phyloP scores from a whole-genome alignment of 352 stramenopile genomes.

The Phytophthora chlamydospora region DNA sequence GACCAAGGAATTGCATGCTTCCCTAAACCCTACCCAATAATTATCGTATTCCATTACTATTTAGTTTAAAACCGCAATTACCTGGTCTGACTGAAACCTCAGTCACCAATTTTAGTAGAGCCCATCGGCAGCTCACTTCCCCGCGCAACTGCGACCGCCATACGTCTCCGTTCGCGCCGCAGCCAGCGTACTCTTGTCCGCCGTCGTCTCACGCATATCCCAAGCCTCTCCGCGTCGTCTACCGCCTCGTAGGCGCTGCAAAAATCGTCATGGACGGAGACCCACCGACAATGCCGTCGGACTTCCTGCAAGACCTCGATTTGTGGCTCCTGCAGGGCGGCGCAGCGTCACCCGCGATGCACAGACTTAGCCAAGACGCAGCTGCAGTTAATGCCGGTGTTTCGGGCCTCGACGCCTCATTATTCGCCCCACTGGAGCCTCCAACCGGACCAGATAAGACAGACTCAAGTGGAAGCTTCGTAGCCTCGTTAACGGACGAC shows the following conservation, averaged over 20 bases:
- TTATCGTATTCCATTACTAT: no score
- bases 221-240: neutral
- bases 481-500: conserved; percentile 13
- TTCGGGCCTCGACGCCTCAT: conserved; percentile 6
- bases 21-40: no score
- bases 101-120: no score
- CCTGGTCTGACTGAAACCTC: no score
- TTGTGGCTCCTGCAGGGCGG: conserved; percentile 28
- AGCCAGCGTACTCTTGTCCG: conserved; percentile 3
- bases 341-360: neutral
- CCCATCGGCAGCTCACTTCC: neutral
- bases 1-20: no score
- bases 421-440: conserved; percentile 23
- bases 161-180: neutral
- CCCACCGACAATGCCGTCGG: conserved; percentile 14
- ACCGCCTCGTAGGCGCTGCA: neutral
- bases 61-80: no score
- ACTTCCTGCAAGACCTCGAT: conserved; percentile 42
- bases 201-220: conserved; percentile 9
- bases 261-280: conserved; percentile 30
- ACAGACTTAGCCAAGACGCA: neutral
- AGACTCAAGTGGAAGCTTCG: conserved; percentile 9
- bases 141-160: neutral
- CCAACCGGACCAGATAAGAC: conserved; percentile 3
- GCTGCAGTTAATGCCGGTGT: neutral